Conservation (phyloP, 2,329 filamentous ascomycete genomes). For the Cytospora piceicola region DNA sequence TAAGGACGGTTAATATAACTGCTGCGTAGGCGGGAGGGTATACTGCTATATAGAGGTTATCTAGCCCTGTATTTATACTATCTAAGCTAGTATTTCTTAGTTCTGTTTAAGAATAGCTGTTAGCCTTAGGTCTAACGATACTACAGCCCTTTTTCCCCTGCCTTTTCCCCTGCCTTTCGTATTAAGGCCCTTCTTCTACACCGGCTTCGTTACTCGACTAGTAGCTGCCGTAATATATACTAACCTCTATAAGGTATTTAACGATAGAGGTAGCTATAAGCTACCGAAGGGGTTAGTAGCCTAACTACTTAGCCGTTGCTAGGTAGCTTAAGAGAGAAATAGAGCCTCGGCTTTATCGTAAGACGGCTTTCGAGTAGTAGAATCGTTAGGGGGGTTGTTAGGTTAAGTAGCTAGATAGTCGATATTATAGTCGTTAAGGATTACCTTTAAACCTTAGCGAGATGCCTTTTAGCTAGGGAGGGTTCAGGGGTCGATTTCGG, state of each 20-base stretch:
- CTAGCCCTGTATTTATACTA: not conserved
- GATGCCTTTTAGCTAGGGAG: not conserved
- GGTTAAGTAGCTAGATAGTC: not conserved
- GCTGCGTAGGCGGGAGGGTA: too few relatives aligned
- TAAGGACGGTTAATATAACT: not conserved
- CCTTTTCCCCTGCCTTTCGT: not conserved
- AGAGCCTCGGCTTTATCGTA: not conserved
- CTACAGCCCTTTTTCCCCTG: not conserved
- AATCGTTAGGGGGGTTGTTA: not conserved
- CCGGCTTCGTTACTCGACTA: too few relatives aligned
- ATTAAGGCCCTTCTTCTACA: not conserved
- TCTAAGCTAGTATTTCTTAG: not conserved
- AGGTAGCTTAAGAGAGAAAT: too few relatives aligned
- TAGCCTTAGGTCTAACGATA: not conserved
- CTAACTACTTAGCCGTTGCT: too few relatives aligned
- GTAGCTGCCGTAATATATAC: not conserved
- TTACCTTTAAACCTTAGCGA: not conserved
- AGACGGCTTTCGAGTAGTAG: not conserved
- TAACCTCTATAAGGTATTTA: not conserved
- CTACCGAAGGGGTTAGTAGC: not conserved
- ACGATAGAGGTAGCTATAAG: not conserved
- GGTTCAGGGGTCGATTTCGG: not conserved
- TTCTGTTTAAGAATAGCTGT: not conserved
- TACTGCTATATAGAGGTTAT: too few relatives aligned
- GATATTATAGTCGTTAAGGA: not conserved